Conservation (phyloP, 2,329 filamentous ascomycete species). For the Trichoderma pleuroti region DNA sequence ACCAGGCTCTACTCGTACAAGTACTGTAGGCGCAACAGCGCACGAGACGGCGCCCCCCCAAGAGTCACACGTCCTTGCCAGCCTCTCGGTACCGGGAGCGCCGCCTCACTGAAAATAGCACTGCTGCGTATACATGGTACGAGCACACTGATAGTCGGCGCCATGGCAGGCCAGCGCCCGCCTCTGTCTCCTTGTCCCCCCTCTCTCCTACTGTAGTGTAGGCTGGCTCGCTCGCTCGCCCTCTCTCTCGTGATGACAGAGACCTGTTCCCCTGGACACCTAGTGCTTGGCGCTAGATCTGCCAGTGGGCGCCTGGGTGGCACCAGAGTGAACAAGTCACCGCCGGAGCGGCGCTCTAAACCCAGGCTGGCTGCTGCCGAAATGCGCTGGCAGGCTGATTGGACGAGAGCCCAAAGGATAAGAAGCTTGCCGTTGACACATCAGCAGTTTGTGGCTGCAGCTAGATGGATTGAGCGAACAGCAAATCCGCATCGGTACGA, state of each 20-base stretch:
- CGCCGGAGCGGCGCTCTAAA: slow-evolving; percentile 15
- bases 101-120: slow-evolving; percentile 19
- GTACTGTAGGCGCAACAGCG: neutral
- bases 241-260: slow-evolving; percentile 9
- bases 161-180: neutral
- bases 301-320: slow-evolving; percentile 10
- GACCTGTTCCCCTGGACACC: slow-evolving; percentile 1
- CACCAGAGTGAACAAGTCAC: slow-evolving; percentile 17
- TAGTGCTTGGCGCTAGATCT: slow-evolving; percentile 12
- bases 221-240: neutral
- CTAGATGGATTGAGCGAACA: slow-evolving; percentile 13
- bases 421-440: slow-evolving; percentile 14
- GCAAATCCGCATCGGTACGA: slow-evolving; percentile 6
- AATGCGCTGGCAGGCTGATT: slow-evolving; percentile 18
- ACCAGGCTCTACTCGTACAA: neutral
- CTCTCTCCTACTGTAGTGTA: no score
- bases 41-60: neutral
- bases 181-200: neutral
- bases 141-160: neutral
- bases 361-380: slow-evolving; percentile 13
- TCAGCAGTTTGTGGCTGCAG: slow-evolving; percentile 14
- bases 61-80: neutral
- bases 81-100: slow-evolving; percentile 3
- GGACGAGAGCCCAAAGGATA: slow-evolving; percentile 14
- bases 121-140: neutral